Percentiles rank a stretch among this genome's conserved stretches.
Evolutionary conservation across 176 grass and related monocot species (phyloP).

Genomic region (Elymus sibiricus): DNA sequence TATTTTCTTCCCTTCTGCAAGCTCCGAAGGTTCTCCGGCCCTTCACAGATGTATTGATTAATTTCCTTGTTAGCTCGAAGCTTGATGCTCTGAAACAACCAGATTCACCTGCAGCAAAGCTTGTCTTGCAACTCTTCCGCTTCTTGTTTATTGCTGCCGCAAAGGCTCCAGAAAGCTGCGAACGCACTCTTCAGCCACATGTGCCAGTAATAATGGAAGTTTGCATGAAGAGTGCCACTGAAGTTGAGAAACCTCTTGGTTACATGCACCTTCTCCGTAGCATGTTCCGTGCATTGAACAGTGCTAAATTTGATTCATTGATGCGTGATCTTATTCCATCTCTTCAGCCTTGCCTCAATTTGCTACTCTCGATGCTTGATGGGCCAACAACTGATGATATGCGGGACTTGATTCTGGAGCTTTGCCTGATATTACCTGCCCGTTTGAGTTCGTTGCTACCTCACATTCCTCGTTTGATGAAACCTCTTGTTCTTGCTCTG

Average conservation of each 20-base stretch:
- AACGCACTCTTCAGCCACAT: conserved; percentile 91
- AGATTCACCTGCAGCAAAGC: conserved; percentile 91
- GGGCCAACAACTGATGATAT: conserved; percentile 89
- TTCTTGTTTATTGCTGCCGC: conserved; percentile 96
- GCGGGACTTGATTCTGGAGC: conserved; percentile 85
- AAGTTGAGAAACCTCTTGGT: conserved; percentile 97
- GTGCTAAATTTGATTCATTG: conserved; percentile 95
- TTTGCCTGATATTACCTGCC: conserved; percentile 93
- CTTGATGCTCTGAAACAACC: conserved; percentile 94
- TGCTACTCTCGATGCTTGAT: conserved; percentile 97
- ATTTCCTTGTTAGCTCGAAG: conserved; percentile 92
- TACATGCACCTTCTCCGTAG: conserved; percentile 96
- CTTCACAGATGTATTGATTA: conserved; percentile 93
- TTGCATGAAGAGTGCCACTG: conserved; percentile 94
- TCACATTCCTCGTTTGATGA: conserved; percentile 97
- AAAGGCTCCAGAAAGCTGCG: conserved; percentile 76
- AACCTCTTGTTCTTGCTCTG: conserved; percentile 91
- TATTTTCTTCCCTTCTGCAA: conserved; percentile 95
- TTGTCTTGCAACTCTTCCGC: conserved; percentile 90
- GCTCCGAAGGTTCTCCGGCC: conserved; percentile 82
- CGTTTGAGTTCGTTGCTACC: conserved; percentile 96
- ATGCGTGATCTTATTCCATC: conserved; percentile 96
- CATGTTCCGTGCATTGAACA: conserved; percentile 92
- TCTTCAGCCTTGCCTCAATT: conserved; percentile 92
- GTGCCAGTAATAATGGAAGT: conserved; percentile 97